Conservation (phyloP, 2,329 filamentous ascomycete genomes). For the Fusarium sp. region DNA sequence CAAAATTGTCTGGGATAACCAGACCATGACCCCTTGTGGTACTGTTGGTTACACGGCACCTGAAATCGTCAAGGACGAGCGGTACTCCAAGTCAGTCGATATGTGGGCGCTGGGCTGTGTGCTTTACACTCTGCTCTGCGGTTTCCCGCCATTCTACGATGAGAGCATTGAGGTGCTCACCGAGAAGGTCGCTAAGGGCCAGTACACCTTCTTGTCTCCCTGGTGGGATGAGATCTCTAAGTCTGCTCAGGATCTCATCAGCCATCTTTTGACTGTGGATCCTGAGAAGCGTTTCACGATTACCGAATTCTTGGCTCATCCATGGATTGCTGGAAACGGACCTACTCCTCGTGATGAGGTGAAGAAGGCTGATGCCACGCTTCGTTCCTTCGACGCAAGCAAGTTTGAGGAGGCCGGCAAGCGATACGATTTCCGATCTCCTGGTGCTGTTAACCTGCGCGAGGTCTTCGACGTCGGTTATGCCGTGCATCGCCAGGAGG, state of each 20-base stretch:
- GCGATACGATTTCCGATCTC: slow-evolving; percentile 92
- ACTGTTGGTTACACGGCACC: slow-evolving; percentile 98
- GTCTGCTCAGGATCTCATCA: slow-evolving; percentile 92
- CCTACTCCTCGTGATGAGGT: slow-evolving; percentile 71
- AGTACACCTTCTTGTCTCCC: slow-evolving; percentile 97
- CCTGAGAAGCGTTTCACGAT: slow-evolving; percentile 96
- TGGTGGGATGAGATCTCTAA: slow-evolving; percentile 99
- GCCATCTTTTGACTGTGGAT: slow-evolving; percentile 92
- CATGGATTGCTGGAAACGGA: slow-evolving; percentile 83
- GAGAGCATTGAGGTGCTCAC: slow-evolving; percentile 97
- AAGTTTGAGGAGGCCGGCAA: slow-evolving; percentile 71
- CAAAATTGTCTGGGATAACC: slow-evolving; percentile 97
- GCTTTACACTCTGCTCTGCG: slow-evolving; percentile 94
- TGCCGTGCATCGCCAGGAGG: slow-evolving; percentile 95
- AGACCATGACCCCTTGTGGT: slow-evolving; percentile 99
- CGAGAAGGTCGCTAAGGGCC: slow-evolving; percentile 95
- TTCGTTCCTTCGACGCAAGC: slow-evolving; percentile 69
- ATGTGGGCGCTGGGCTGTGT: slow-evolving; percentile 99
- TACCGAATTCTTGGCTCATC: slow-evolving; percentile 90
- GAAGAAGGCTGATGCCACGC: slow-evolving; percentile 60
- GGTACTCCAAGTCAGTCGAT: slow-evolving; percentile 98
- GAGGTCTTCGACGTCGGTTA: slow-evolving; percentile 99
- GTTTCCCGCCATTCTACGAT: slow-evolving; percentile 98
- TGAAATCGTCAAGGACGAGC: slow-evolving; percentile 98
- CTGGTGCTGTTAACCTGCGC: slow-evolving; percentile 92